Percentiles rank a stretch among this genome's conserved stretches.
Conservation (phyloP, 345 rosid species). For the Eucalyptus coolabah region DNA sequence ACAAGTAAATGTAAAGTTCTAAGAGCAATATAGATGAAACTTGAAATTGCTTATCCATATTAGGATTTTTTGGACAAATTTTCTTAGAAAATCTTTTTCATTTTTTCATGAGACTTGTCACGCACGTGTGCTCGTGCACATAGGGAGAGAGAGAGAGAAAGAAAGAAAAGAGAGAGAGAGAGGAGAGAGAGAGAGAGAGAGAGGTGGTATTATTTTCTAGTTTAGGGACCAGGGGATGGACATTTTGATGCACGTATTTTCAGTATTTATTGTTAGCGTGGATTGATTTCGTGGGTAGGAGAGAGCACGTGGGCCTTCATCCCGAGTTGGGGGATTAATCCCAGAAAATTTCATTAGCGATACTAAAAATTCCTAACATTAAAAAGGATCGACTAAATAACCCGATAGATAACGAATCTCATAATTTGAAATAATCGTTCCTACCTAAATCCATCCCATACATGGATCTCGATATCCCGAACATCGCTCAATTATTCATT, state of each 20-base stretch:
- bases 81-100: background rate
- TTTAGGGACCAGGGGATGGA: background rate
- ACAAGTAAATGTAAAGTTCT: too few relatives aligned
- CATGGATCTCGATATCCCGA: background rate
- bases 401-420: background rate
- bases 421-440: background rate
- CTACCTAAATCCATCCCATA: background rate
- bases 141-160: background rate
- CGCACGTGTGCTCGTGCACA: background rate
- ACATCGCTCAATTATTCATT: background rate
- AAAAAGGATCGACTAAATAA: background rate
- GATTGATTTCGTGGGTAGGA: background rate
- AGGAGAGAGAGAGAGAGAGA: background rate
- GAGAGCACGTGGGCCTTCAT: slow-evolving; percentile 3
- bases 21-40: too few relatives aligned
- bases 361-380: background rate
- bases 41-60: too few relatives aligned
- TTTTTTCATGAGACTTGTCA: background rate
- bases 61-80: too few relatives aligned
- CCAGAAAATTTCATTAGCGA: background rate
- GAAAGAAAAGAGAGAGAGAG: background rate
- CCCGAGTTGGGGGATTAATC: background rate
- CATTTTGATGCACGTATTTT: background rate
- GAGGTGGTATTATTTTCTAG: background rate
- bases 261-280: rapidly evolving